Evolutionary conservation across 345 rosid genomes (phyloP).

Genomic region (Leavenworthia alabamica): DNA sequence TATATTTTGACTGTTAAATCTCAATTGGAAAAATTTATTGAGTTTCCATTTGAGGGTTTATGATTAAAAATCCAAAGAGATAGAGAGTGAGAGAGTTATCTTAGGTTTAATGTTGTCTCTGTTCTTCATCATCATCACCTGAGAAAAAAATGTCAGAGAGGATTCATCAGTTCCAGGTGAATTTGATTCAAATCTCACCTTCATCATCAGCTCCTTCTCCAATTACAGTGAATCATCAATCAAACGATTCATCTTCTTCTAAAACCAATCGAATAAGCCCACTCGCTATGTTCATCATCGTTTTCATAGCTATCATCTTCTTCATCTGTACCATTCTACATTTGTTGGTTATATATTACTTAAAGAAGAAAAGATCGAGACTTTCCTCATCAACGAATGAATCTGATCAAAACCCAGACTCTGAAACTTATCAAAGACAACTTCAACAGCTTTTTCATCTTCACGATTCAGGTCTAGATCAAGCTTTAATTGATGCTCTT

Average conservation of each 20-base stretch:
- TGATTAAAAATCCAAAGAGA: conserved; percentile 10
- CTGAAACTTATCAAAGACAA: conserved; percentile 68
- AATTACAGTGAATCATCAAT: conserved; percentile 22
- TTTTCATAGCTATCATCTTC: conserved; percentile 53
- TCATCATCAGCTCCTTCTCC: conserved; percentile 28
- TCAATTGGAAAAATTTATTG: conserved; percentile 7
- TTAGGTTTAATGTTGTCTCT: conserved; percentile 19
- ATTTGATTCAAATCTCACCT: conserved; percentile 27
- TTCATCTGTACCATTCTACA: conserved; percentile 73
- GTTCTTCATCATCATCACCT: conserved; percentile 34
- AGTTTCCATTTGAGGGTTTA: conserved; percentile 27
- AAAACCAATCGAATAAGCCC: conserved; percentile 48
- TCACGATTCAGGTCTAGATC: conserved; percentile 90
- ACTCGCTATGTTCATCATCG: conserved; percentile 51
- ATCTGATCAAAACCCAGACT: conserved; percentile 47
- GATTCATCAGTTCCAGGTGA: conserved; percentile 31
- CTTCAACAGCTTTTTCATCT: conserved; percentile 84
- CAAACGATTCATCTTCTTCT: conserved; percentile 34
- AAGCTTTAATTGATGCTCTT: conserved; percentile 76
- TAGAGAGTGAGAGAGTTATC: too few species aligned
- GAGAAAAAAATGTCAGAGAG: conserved; percentile 33
- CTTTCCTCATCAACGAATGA: conserved; percentile 46
- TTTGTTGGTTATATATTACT: conserved; percentile 44
- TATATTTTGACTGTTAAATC: conserved; percentile 12
- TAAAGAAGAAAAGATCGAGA: conserved; percentile 45